Evolutionary conservation across 371 early-diverging fungal species (phyloP).

Genomic region (Apophysomyces sp.): DNA sequence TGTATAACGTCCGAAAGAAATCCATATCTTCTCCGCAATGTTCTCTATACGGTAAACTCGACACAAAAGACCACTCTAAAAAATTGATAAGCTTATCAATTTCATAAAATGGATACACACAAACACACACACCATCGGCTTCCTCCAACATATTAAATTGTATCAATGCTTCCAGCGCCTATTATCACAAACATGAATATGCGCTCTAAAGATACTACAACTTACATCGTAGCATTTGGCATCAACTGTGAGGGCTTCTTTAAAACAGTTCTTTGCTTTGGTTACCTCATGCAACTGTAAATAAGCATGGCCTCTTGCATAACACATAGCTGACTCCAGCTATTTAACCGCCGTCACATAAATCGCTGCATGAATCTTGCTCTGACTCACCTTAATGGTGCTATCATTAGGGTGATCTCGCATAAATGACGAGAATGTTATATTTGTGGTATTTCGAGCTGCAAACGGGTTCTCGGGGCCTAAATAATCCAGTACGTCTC

Average conservation of each 20-base stretch:
- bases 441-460: constrained; percentile 6
- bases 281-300: constrained; percentile 48
- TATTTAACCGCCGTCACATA: constrained; percentile 16
- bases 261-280: constrained; percentile 61
- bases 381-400: background rate
- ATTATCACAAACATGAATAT: constrained; percentile 1
- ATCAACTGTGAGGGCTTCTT: constrained; percentile 65
- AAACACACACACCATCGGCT: constrained; percentile 51
- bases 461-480: constrained; percentile 58
- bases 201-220: background rate
- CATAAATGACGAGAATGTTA: background rate
- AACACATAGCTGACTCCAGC: constrained; percentile 67
- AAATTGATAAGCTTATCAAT: background rate
- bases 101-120: background rate
- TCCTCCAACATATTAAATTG: constrained; percentile 60
- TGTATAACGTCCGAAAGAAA: constrained; percentile 61
- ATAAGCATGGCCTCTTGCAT: constrained; percentile 61
- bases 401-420: background rate
- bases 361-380: background rate
- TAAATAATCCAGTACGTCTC: constrained; percentile 59
- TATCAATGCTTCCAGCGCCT: constrained; percentile 64
- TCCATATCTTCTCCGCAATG: constrained; percentile 58
- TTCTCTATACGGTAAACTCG: constrained; percentile 50
- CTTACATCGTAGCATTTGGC: constrained; percentile 66
- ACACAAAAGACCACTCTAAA: constrained; percentile 62